These are phyloP conservation scores for Suhomyces terraborum DNA, from an alignment of 1,139 yeast genomes.

Conservation along the genomic window DNA sequence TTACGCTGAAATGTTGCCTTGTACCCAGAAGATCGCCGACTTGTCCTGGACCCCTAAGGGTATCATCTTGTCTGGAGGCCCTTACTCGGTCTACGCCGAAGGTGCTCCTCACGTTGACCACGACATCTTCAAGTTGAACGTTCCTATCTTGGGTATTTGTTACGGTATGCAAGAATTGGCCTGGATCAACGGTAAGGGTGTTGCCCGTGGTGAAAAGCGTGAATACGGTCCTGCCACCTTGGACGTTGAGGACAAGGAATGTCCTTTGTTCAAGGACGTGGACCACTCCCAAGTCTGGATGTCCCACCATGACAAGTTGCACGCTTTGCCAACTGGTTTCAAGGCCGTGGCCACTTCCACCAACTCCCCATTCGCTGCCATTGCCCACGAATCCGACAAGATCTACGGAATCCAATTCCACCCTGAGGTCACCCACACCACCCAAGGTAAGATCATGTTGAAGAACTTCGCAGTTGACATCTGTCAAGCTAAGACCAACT, in stretches of 20 bases:
- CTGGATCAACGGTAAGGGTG: conserved; percentile 96
- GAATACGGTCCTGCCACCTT: conserved; percentile 97
- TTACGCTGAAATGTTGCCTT: conserved; percentile 98
- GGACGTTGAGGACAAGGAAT: conserved; percentile 64
- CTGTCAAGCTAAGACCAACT: conserved; percentile 83
- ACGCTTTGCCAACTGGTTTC: conserved; percentile 87
- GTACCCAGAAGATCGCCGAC: conserved; percentile 94
- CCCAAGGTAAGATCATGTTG: conserved; percentile 82
- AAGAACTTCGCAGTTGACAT: conserved; percentile 91
- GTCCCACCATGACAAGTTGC: conserved; percentile 98
- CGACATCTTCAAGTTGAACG: conserved; percentile 83
- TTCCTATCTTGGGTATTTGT: conserved; percentile 96
- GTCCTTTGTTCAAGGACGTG: conserved; percentile 81
- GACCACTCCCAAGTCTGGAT: conserved; percentile 97
- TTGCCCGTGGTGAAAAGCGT: conserved; percentile 94
- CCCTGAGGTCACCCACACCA: conserved; percentile 98
- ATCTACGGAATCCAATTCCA: conserved; percentile 98
- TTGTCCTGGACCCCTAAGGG: conserved; percentile 96
- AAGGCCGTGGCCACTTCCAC: conserved; percentile 87
- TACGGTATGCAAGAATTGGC: conserved; percentile 99
- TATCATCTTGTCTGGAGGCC: conserved; percentile 94
- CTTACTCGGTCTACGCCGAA: conserved; percentile 93
- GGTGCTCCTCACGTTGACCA: conserved; percentile 98
- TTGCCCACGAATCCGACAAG: conserved; percentile 68
- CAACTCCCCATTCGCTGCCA: conserved; percentile 95